These are phyloP conservation scores for Metahyphopichia silvanorum DNA, from an alignment of 805 yeast genomes.

Conservation along the genomic window DNA sequence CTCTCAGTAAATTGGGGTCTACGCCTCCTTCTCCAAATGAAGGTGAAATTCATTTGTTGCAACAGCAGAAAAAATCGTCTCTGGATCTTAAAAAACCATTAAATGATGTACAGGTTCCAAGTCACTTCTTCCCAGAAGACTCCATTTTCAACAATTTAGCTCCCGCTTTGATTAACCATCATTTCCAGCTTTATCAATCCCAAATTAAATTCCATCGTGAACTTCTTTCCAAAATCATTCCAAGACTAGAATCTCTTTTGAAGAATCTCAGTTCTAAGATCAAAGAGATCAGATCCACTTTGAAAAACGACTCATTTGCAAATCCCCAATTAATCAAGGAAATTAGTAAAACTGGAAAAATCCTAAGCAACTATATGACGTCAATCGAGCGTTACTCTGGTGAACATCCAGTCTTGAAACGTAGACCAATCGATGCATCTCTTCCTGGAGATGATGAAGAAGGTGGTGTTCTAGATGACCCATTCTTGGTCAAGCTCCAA, in stretches of 20 bases:
- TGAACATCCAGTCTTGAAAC: slow-evolving; percentile 32
- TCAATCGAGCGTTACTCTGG: slow-evolving; percentile 35
- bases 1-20: slow-evolving; percentile 9
- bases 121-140: slow-evolving; percentile 13
- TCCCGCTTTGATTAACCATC: slow-evolving; percentile 32
- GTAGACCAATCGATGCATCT: slow-evolving; percentile 15
- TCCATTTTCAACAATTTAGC: slow-evolving; percentile 26
- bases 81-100: too few species aligned
- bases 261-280: slow-evolving; percentile 35
- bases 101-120: slow-evolving; percentile 17
- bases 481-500: slow-evolving; percentile 36
- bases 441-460: slow-evolving; percentile 24
- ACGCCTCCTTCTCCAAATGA: too few species aligned
- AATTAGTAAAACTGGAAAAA: slow-evolving; percentile 58
- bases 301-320: slow-evolving; percentile 40
- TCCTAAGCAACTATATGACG: slow-evolving; percentile 33
- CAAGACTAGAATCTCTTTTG: slow-evolving; percentile 32
- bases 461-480: slow-evolving; percentile 31
- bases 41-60: too few species aligned
- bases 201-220: slow-evolving; percentile 30
- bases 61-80: too few species aligned
- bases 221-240: slow-evolving; percentile 28
- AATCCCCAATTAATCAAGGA: slow-evolving; percentile 33
- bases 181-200: slow-evolving; percentile 22
- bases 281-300: slow-evolving; percentile 37